Percentiles rank a stretch among this genome's conserved stretches.
These are phyloP conservation scores for Phytophthora idaei DNA, from an alignment of 352 stramenopile species.

Conservation along the genomic window DNA sequence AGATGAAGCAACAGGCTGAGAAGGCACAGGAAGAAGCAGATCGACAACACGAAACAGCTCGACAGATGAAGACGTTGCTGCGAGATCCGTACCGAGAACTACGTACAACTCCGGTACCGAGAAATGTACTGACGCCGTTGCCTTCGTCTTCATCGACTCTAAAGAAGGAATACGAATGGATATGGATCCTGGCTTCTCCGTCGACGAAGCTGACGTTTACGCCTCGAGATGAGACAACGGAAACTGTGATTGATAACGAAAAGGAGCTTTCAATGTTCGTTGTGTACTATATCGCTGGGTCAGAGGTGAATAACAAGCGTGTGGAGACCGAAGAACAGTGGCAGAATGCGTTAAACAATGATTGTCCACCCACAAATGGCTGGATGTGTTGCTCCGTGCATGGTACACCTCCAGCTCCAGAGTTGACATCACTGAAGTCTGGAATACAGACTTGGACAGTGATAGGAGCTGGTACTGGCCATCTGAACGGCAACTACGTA, in stretches of 20 bases:
- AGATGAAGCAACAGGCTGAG: constrained; percentile 58
- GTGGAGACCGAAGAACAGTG: constrained; percentile 23
- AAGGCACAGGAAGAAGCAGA: constrained; percentile 46
- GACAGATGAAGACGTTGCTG: constrained; percentile 39
- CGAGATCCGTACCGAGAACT: constrained; percentile 51
- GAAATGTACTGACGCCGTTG: not conserved
- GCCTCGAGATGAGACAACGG: constrained; percentile 40
- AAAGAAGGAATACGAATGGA: constrained; percentile 28
- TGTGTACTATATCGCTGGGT: constrained; percentile 68
- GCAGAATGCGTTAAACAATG: constrained; percentile 10
- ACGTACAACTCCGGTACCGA: not conserved
- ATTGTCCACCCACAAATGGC: constrained; percentile 46
- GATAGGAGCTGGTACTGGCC: constrained; percentile 46
- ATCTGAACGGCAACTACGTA: constrained; percentile 76
- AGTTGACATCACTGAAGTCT: constrained; percentile 40
- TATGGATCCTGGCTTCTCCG: constrained; percentile 64
- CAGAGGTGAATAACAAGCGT: constrained; percentile 21
- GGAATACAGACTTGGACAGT: constrained; percentile 72
- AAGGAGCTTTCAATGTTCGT: constrained; percentile 74
- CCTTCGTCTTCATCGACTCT: not conserved
- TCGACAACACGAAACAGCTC: constrained; percentile 34
- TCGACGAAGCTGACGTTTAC: constrained; percentile 56
- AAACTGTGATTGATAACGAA: constrained; percentile 38
- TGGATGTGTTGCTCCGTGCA: constrained; percentile 67
- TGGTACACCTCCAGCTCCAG: constrained; percentile 44